Evolutionary conservation across 306 rosid species (phyloP), one percentile per base, ranked within the genome.

Genomic region (Glycine latifolia): DNA sequence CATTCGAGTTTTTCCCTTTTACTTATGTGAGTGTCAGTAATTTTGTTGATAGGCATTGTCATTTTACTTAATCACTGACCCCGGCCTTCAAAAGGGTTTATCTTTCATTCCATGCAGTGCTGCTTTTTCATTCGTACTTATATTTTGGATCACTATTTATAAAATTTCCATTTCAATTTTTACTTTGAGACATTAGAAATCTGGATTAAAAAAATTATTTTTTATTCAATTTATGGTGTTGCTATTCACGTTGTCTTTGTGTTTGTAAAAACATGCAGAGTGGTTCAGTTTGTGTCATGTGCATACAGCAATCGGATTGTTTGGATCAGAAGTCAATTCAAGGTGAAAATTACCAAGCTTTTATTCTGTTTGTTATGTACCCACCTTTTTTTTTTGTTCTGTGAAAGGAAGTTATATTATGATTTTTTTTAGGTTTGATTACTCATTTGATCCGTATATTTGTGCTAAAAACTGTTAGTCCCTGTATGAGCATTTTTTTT

Each of bases 301-400:
- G 79, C 68, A 58, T 58, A 16, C 20, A 74, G 67, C 55, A 74
- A 31, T 33, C 37, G 6, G 3, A 13, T 46, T 60, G 47, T 60
- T 76, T 60, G 79, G 35, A 46, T 76, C 59, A 46, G 46, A 76
- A 72, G 7, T 50, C 62, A 71, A 31, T 35, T 72, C 63, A 7
- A 52, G 63, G 62, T 72, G 16, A 72, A 53, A 26, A 8, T 75
- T 60, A 60, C 17, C 47, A 7, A 46, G 33, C 20, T 58, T 44
- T 72, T 35, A n/a, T 14, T 72, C 62, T 35, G 10, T 71, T 49
- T 13, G 26, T 71, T 13, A 50, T 71, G 61, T 50, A 33, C 47
- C 11, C 76, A 31, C 13, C 2, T 31, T 14, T 52, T 52, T 47
- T 47, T 33, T 50, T 49, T 58, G 49, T 31, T 16, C 10, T 31